Conservation (phyloP, 192 early-diverging fungal species). For the Coemansia sp. region DNA sequence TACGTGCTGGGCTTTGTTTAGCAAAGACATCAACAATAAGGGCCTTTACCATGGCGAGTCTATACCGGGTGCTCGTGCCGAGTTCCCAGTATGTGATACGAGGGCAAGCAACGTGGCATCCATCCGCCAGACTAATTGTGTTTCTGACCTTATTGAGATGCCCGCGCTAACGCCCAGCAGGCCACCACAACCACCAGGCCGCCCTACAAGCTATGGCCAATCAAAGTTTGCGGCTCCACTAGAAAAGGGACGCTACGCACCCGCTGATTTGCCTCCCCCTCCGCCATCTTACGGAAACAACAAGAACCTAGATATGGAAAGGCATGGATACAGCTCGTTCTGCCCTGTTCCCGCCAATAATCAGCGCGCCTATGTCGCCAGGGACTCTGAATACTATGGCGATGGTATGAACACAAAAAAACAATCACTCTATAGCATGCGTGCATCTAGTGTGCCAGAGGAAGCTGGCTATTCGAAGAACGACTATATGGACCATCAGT, state of each 20-base stretch:
- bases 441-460: conserved; percentile 32
- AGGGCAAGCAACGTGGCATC: conserved; percentile 1
- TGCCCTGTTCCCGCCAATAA: conserved; percentile 21
- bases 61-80: conserved; percentile 14
- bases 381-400: conserved; percentile 18
- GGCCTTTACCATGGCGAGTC: conserved; percentile 36
- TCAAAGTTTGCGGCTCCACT: neutral
- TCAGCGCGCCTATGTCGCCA: neutral
- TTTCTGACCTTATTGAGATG: neutral
- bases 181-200: neutral
- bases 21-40: conserved; percentile 28
- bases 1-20: conserved; percentile 40
- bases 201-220: neutral
- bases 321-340: conserved; percentile 38
- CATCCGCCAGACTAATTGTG: neutral
- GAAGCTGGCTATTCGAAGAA: conserved; percentile 46
- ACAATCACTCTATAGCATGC: conserved; percentile 36
- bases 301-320: neutral
- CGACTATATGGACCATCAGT: conserved; percentile 29
- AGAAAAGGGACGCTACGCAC: neutral
- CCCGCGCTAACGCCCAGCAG: neutral
- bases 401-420: conserved; percentile 9
- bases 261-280: neutral
- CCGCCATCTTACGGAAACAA: conserved; percentile 1
- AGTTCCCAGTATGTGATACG: conserved; percentile 1